Evolutionary conservation across 2,329 filamentous ascomycete species (phyloP), one percentile per base, ranked within the genome.

Genomic region (Claviceps cyperi): DNA sequence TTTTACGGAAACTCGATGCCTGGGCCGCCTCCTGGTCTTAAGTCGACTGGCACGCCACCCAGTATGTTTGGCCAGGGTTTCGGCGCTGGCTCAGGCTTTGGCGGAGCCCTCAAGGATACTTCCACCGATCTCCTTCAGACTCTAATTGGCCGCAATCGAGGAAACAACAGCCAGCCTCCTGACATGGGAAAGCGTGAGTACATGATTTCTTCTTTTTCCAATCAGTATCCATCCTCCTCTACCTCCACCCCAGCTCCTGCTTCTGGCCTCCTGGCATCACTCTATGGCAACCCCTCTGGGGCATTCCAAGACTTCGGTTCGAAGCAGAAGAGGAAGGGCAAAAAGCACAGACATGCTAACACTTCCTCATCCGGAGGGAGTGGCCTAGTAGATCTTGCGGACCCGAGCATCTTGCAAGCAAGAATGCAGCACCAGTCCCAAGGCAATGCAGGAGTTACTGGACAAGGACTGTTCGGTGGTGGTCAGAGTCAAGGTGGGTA

Each of bases 321-420:
- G 75, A 94, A 95, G 83, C 89, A 94, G 81, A 95, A 94, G 84
- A 96, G 95, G 82, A 95, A 95, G 88, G 89, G 89, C 77, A 96
- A 95, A 83, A 96, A 96, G 88, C 91, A 96, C 80, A 94, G 90
- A 83, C 90, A 96, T 84, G 91, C 89, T 92, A 95, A 96, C 88
- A 96, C 91, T 91, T 95, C 90, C 86, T 97, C 91, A 83, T 94
- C 89, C 82, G 86, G 86, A 77, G 90, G 89, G 81, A 87, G 88
- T 86, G 90, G 87, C 77, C 82, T 96, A 91, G 90, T 94, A 77
- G 90, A 97, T 94, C 88, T 95, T 90, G 88, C 86, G 78, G 90
- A 97, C 88, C 91, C 91, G 79, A 95, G 88, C 80, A 96, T 96
- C 80, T 83, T 97, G 78, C 90, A 95, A 77, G 88, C 88, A 71